Evolutionary conservation across 345 rosid genomes (phyloP), one percentile per base, ranked within the genome.

Genomic region (Euphorbia peplus): DNA sequence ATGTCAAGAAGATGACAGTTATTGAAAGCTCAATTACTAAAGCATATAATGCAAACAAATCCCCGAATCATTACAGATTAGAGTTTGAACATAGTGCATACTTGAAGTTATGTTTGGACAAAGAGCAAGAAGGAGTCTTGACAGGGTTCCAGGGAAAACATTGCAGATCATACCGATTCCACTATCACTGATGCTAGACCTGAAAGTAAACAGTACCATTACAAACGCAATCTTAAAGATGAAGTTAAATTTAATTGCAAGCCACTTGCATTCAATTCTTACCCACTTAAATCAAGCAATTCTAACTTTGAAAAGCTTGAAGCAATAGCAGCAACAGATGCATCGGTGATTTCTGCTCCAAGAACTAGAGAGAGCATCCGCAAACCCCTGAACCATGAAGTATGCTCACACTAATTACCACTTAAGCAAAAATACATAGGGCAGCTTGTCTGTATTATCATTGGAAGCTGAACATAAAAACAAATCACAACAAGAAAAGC

Each of bases 81-180:
- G 70, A 69, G 76, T 19, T 11, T 55, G 66, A 79, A 73, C 19
- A 60, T 56, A 77, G 41, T 75, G 63, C 47, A 83, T 95, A 92
- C 99, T 95, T 83, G 98, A 90, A 71, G 98, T 90, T 75, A 95
- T 86, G 84, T 92, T 90, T 41, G 98, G 98, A 81, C 99, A 95
- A 68, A 86, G 87, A 59, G 99, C 99, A 59, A 95, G 86, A 41
- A 95, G 91, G 67, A 95, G 84, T 75, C 86, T 87, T 63, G 92
- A 83, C 66, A 95, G 77, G 25, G 98, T 87, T 70, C 78, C 85
- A 19, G 97, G 92, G 52, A 90, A 84, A 57, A 87, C 88, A 75
- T 95, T 93, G 84, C 98, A 95, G 67, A 95, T 90, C 91, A 95
- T 95, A 73, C 98, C 96, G 9, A 95, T 90, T 75, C 98, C 99